Evolutionary conservation across 495 filamentous ascomycete species (phyloP).

Genomic region (Penicillium roqueforti): DNA sequence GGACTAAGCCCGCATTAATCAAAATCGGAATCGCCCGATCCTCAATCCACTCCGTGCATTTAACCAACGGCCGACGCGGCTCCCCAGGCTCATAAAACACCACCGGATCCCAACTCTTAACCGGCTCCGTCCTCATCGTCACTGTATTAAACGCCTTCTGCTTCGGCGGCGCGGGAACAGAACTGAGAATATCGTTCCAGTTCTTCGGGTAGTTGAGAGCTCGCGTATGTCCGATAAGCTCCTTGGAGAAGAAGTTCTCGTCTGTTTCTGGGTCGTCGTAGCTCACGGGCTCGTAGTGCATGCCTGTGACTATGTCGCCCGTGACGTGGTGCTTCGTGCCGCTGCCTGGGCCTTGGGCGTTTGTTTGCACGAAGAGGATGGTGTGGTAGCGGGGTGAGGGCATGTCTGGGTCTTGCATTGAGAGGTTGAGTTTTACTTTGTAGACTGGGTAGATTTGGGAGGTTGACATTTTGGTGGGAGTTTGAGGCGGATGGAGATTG

Average conservation of each 20-base stretch:
- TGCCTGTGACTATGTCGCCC: conserved; percentile 29
- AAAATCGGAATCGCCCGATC: conserved; percentile 22
- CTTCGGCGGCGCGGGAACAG: conserved; percentile 13
- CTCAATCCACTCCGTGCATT: conserved; percentile 32
- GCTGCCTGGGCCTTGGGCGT: conserved; percentile 4
- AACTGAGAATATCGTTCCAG: conserved; percentile 5
- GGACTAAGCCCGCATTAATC: conserved; percentile 14
- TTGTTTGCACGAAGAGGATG: conserved; percentile 28
- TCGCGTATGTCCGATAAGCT: conserved; percentile 18
- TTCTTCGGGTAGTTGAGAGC: conserved; percentile 8
- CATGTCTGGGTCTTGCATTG: conserved; percentile 26
- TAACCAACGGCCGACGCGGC: conserved; percentile 17
- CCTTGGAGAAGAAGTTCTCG: conserved; percentile 15
- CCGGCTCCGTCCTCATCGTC: conserved; percentile 22
- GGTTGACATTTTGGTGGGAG: conserved; percentile 1
- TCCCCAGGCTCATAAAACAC: conserved; percentile 24
- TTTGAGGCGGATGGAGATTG: neutral
- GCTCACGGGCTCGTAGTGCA: conserved; percentile 17
- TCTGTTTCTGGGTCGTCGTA: conserved; percentile 11
- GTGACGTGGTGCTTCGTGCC: conserved; percentile 29
- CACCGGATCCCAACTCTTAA: conserved; percentile 18
- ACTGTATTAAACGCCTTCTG: conserved; percentile 24
- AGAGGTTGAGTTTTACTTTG: conserved; percentile 18
- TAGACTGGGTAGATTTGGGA: conserved; percentile 20
- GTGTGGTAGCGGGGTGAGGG: conserved; percentile 22